Evolutionary conservation across 768 basidiomycete species (phyloP).

Genomic region (Naganishia randhawae): DNA sequence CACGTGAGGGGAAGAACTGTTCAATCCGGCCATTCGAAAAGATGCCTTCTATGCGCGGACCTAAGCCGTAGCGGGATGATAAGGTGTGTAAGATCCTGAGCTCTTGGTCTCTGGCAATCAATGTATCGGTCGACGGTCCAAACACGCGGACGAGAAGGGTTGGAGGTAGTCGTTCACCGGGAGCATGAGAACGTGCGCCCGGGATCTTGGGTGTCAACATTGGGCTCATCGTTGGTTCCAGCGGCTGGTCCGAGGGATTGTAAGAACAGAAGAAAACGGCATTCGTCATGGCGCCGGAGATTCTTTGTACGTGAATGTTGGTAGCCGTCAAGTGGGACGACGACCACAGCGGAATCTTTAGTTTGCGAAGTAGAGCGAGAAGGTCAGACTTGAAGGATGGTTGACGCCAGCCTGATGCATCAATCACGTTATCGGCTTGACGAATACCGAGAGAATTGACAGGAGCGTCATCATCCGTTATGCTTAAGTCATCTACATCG

Average conservation of each 20-base stretch:
- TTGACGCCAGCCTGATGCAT: conserved; percentile 40
- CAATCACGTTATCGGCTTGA: conserved; percentile 15
- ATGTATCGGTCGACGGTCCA: conserved; percentile 74
- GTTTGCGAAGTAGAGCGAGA: conserved; percentile 37
- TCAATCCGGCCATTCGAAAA: conserved; percentile 94
- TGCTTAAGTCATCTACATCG: conserved; percentile 2
- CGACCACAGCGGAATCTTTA: conserved; percentile 49
- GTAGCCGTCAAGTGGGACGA: conserved; percentile 39
- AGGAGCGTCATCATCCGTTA: conserved; percentile 1
- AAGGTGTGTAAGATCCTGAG: conserved; percentile 83
- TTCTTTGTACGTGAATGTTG: conserved; percentile 64
- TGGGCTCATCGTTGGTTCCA: conserved; percentile 41
- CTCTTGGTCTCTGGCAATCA: conserved; percentile 84
- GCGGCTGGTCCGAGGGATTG: conserved; percentile 48
- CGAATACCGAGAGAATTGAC: conserved; percentile 15
- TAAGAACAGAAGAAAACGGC: conserved; percentile 93
- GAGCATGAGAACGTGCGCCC: conserved; percentile 3
- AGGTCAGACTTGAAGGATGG: conserved; percentile 48
- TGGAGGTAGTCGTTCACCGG: conserved; percentile 35
- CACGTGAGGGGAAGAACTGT: conserved; percentile 86
- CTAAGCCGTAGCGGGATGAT: conserved; percentile 80
- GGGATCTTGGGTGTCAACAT: conserved; percentile 39
- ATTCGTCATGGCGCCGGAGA: conserved; percentile 90
- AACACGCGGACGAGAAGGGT: conserved; percentile 88
- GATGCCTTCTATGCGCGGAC: conserved; percentile 87